phyloP scores from a whole-genome alignment of 2,329 filamentous ascomycete genomes.

The Pyrenophora graminea region DNA sequence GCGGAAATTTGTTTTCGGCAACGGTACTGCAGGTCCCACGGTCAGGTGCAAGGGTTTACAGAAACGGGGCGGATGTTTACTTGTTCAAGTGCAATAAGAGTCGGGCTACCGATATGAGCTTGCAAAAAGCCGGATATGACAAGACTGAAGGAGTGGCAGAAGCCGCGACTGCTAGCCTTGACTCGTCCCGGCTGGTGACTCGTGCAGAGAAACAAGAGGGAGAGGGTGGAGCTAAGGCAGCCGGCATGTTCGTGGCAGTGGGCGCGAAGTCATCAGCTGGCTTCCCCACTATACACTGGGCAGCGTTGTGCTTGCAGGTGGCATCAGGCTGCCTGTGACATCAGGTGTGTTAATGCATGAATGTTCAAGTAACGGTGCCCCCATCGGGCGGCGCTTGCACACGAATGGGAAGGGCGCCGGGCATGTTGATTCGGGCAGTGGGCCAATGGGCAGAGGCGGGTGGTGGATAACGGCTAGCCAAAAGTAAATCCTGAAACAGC shows the following conservation, averaged over 20 bases:
- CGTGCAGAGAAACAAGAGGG: not conserved
- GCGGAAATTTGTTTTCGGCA: constrained; percentile 36
- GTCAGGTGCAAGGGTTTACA: constrained; percentile 36
- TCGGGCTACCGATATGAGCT: constrained; percentile 3
- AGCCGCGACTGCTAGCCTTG: not conserved
- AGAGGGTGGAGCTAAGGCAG: too few relatives aligned
- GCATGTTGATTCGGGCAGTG: constrained; percentile 35
- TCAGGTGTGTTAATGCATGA: constrained; percentile 36
- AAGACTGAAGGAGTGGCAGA: not conserved
- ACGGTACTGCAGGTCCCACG: constrained; percentile 31
- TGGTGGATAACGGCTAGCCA: constrained; percentile 32
- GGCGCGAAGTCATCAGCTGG: constrained; percentile 6
- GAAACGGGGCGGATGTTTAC: constrained; percentile 16
- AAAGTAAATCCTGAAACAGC: constrained; percentile 44
- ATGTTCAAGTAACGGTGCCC: constrained; percentile 28
- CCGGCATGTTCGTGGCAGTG: not conserved
- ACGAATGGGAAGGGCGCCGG: constrained; percentile 25
- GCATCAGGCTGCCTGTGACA: constrained; percentile 31
- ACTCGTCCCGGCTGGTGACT: constrained; percentile 3
- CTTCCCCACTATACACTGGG: constrained; percentile 9
- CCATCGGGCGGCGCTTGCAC: constrained; percentile 36
- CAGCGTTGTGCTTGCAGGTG: not conserved
- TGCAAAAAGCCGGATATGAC: not conserved
- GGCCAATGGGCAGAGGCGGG: constrained; percentile 28
- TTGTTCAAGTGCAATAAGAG: constrained; percentile 7